These are phyloP conservation scores for Senna siamea DNA, from an alignment of 306 rosid genomes.

Conservation along the genomic window DNA sequence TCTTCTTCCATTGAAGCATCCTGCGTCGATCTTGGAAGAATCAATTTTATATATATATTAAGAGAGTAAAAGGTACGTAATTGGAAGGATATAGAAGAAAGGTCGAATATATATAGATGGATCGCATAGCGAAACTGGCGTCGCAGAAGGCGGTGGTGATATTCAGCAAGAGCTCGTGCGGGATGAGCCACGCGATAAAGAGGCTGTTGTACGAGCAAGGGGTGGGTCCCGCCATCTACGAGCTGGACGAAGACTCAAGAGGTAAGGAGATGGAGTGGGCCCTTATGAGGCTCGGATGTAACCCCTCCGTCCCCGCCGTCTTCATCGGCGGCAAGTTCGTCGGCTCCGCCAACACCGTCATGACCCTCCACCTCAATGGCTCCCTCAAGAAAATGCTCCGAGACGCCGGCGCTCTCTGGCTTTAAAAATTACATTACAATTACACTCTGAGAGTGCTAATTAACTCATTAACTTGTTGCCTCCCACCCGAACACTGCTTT, in stretches of 20 bases:
- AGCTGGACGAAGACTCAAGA: constrained; percentile 74
- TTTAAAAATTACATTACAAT: constrained; percentile 50
- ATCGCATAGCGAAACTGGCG: constrained; percentile 69
- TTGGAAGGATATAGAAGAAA: too few species aligned
- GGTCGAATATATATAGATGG: too few species aligned
- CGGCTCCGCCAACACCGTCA: constrained; percentile 81
- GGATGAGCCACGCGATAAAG: constrained; percentile 96
- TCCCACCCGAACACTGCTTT: constrained; percentile 17
- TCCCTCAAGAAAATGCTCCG: constrained; percentile 79
- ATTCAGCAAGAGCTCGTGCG: constrained; percentile 96
- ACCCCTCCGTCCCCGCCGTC: constrained; percentile 86
- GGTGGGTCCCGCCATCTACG: constrained; percentile 79
- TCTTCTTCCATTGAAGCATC: too few species aligned
- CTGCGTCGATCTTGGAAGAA: too few species aligned
- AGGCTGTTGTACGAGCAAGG: constrained; percentile 90
- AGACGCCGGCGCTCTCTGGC: constrained; percentile 97
- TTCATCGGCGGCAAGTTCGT: constrained; percentile 85
- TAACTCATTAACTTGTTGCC: background rate
- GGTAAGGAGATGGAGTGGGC: constrained; percentile 97
- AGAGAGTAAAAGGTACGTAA: too few species aligned
- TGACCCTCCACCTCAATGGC: constrained; percentile 94
- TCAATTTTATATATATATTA: too few species aligned
- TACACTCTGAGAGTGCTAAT: too few species aligned
- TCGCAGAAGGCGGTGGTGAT: constrained; percentile 95
- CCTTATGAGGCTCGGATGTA: constrained; percentile 79